These are phyloP conservation scores for Verticillium klebahnii DNA, from an alignment of 2,329 filamentous ascomycete species.

Conservation along the genomic window DNA sequence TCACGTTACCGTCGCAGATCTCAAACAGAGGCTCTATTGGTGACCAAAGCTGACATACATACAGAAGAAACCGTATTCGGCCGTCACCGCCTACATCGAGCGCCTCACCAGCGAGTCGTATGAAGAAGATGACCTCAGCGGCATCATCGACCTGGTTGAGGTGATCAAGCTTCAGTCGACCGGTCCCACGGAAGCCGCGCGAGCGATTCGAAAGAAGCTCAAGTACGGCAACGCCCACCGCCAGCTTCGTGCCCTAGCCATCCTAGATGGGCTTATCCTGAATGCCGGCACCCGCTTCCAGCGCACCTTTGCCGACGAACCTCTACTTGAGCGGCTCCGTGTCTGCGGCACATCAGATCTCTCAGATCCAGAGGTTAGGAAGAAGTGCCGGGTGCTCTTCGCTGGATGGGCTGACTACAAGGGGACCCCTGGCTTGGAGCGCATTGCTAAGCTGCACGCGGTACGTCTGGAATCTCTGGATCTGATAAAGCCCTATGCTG, in stretches of 20 bases:
- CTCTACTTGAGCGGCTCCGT: conserved; percentile 83
- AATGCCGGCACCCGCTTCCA: conserved; percentile 89
- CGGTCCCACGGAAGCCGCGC: conserved; percentile 82
- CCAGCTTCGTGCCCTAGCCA: conserved; percentile 80
- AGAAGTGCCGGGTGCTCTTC: conserved; percentile 85
- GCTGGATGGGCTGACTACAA: conserved; percentile 86
- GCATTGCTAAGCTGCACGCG: conserved; percentile 73
- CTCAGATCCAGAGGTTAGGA: conserved; percentile 79
- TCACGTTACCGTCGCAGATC: not conserved
- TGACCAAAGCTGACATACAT: not conserved
- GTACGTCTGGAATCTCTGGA: conserved; percentile 24
- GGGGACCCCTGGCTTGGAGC: conserved; percentile 71
- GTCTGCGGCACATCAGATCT: conserved; percentile 81
- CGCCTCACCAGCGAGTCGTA: conserved; percentile 84
- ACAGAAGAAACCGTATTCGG: conserved; percentile 74
- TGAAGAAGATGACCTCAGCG: conserved; percentile 85
- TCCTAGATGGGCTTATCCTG: conserved; percentile 90
- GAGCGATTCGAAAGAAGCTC: conserved; percentile 94
- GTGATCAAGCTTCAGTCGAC: conserved; percentile 85
- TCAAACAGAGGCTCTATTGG: not conserved
- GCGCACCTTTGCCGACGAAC: conserved; percentile 82
- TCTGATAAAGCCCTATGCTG: not conserved
- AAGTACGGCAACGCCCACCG: conserved; percentile 96
- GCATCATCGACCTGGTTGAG: conserved; percentile 91
- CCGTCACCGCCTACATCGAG: conserved; percentile 89